These are phyloP conservation scores for Ogataea zsoltii DNA, from an alignment of 805 yeast species.

Conservation along the genomic window DNA sequence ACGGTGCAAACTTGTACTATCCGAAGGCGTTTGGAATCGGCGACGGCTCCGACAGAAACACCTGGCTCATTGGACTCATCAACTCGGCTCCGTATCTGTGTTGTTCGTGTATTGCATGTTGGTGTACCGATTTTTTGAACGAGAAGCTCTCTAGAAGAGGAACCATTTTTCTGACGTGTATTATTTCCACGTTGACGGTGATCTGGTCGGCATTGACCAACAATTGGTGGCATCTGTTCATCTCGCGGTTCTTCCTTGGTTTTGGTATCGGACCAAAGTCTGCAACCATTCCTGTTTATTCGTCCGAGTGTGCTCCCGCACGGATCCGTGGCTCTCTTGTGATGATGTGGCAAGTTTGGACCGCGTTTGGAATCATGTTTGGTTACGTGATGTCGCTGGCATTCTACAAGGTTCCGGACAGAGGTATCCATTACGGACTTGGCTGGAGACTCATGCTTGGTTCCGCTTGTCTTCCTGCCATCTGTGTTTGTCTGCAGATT, in stretches of 20 bases:
- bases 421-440: conserved; percentile 50
- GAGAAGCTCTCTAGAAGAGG: conserved; percentile 60
- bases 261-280: conserved; percentile 72
- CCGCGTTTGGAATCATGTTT: conserved; percentile 73
- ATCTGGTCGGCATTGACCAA: conserved; percentile 67
- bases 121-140: conserved; percentile 64
- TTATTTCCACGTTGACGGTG: conserved; percentile 59
- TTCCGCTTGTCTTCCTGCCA: conserved; percentile 67
- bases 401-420: conserved; percentile 53
- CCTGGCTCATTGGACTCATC: conserved; percentile 61
- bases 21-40: conserved; percentile 56
- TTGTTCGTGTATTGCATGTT: conserved; percentile 59
- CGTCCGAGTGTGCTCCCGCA: conserved; percentile 66
- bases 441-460: conserved; percentile 74
- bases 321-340: conserved; percentile 65
- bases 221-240: conserved; percentile 68
- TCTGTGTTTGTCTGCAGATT: conserved; percentile 57
- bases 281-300: conserved; percentile 75
- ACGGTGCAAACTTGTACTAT: conserved; percentile 68
- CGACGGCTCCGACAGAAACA: conserved; percentile 45
- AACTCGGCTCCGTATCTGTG: conserved; percentile 73
- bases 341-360: conserved; percentile 76
- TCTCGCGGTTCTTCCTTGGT: conserved; percentile 65
- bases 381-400: conserved; percentile 69
- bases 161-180: conserved; percentile 65